Evolutionary conservation across 352 stramenopile species (phyloP), one percentile per base, ranked within the genome.

Genomic region (Phytopythium litorale): DNA sequence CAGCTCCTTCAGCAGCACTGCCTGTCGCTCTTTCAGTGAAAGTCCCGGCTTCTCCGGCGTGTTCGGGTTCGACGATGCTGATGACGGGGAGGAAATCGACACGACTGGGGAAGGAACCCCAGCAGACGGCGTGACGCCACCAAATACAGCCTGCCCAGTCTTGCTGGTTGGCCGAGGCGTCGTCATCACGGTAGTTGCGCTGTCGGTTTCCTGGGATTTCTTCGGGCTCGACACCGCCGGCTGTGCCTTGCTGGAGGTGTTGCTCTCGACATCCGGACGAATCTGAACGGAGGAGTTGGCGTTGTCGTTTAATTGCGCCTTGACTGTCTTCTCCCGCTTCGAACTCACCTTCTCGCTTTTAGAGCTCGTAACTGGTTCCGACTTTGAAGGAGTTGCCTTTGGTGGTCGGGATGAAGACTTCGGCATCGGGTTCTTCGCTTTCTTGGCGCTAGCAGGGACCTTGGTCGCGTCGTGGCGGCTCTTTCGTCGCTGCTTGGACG

Each of bases 61-160:
- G 53, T 89, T 87, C 6, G 82, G 79, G 49, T 87, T 84, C 30
- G 78, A 89, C 11, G 78, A 87, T 3, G 67, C 74, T 0, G 80
- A 91, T 1, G 72, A 91, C 1, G 72, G 65, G 4, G 81, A 89
- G 18, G 82, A 89, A 53, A 89, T 80, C 0, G 82, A 91, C 33
- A 91, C 82, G 11, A 91, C 82, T 0, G 82, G 82, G 35, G 82
- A 91, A 11, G 78, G 72, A 0, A 82, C 72, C 15, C 64, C 74
- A 15, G 62, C 56, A 4, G 62, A 67, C 9, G 68, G n/a, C 28
- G 65, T 72, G 35, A 60, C 25, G 4, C 25, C 46, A 37, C 61
- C 60, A 30, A 49, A 21, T 1, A 35, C 13, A 16, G 23, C 64
- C 15, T 55, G 32, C 7, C 30, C 33, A 15, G 7, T 43, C 45